These are phyloP conservation scores for Camellia granthamiana DNA, from an alignment of 148 eudicot species.

Conservation along the genomic window DNA sequence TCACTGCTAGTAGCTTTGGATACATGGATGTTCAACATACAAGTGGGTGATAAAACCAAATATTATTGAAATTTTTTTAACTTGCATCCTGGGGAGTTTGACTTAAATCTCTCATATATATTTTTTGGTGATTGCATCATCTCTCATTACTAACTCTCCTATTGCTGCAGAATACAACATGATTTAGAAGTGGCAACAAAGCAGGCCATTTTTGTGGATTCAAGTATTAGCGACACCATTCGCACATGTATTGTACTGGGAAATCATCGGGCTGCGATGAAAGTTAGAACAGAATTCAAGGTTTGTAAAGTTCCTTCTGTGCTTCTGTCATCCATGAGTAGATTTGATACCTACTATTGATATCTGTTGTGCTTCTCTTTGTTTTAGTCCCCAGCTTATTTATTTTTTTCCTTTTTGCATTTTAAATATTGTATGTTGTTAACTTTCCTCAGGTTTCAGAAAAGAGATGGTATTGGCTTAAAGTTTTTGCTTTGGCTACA, in stretches of 20 bases:
- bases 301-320: conserved; percentile 33
- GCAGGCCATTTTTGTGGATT: conserved; percentile 93
- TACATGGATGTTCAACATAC: too few species aligned
- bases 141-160: background rate
- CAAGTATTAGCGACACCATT: conserved; percentile 97
- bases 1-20: too few species aligned
- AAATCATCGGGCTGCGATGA: conserved; percentile 83
- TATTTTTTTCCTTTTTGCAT: background rate
- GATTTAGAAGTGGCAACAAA: conserved; percentile 84
- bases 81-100: background rate
- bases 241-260: conserved; percentile 96
- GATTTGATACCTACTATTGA: background rate
- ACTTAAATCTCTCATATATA: background rate
- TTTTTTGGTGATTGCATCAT: background rate
- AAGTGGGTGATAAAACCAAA: too few species aligned
- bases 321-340: background rate
- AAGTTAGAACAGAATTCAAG: conserved; percentile 89
- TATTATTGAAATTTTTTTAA: background rate
- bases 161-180: conserved; percentile 72
- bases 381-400: background rate
- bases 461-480: conserved; percentile 98
- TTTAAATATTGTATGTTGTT: background rate
- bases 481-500: conserved; percentile 94
- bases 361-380: background rate
- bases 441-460: conserved; percentile 71